Base-by-base conservation (phyloP, 1,284 basidiomycete genomes). In the Anthracocystis walkeri region DNA sequence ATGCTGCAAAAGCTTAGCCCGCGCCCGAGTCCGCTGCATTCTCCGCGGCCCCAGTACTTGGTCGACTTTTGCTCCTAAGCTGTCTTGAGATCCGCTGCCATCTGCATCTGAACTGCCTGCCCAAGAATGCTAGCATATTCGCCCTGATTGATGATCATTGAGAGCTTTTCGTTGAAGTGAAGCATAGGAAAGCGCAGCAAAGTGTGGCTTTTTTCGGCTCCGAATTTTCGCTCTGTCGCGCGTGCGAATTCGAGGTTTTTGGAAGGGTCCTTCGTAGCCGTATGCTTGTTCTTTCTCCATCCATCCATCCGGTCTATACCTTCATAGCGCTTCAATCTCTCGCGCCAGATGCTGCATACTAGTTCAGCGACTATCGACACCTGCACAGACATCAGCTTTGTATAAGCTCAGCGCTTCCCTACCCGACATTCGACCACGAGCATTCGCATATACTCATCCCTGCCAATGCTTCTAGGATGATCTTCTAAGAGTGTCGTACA, bases 191-290 rank as follows among this genome's bases (percentile, higher is more conserved):
- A 62, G 40, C 48, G 23, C 41, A 38, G 29, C 29, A 21, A 49
- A 51, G 33, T 18, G 18, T 23, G n/a, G 41, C 16, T 20, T 38
- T 12, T 50, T 29, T 64, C 60, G 66, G 60, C 40, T 59, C 66
- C 60, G 60, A 69, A 59, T 40, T 50, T 58, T 23, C 42, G 23
- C 16, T 46, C 38, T 51, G 54, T 54, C 66, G 66, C 64, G 52
- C 55, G 35, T 63, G 38, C 60, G 48, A 60, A 58, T 58, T 65
- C 46, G 51, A 71, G 62, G 58, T 71, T 71, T 70, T 53, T 14
- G 55, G 44, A 56, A 38, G 14, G 51, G 27, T 20, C 46, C 23
- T 29, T 29, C 20, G 38, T 31, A 16, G 18, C 40, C 31, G 12
- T 25, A 5, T 45, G 49, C 33, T 33, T 41, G 54, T 57, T 42